These are phyloP conservation scores for Brassica napus DNA, from an alignment of 345 rosid species.

Conservation along the genomic window Da-Ae NC_063444.1:49218001-49218500, in stretches of 20 bases:
- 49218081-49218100: background rate
- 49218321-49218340: slow-evolving; percentile 73
- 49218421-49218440: slow-evolving; percentile 79
- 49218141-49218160: slow-evolving; percentile 60
- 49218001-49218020: slow-evolving; percentile 79
- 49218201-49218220: slow-evolving; percentile 83
- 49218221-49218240: slow-evolving; percentile 72
- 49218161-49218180: slow-evolving; percentile 58
- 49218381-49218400: slow-evolving; percentile 76
- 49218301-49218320: slow-evolving; percentile 67
- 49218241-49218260: slow-evolving; percentile 69
- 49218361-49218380: slow-evolving; percentile 70
- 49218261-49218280: slow-evolving; percentile 63
- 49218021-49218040: background rate
- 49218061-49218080: no score
- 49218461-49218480: slow-evolving; percentile 94
- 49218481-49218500: slow-evolving; percentile 80
- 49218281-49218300: slow-evolving; percentile 41
- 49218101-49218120: slow-evolving; percentile 62
- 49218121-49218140: slow-evolving; percentile 85
- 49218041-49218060: no score
- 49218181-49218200: slow-evolving; percentile 62
- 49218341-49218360: slow-evolving; percentile 39
- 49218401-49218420: slow-evolving; percentile 60
- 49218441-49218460: slow-evolving; percentile 76